Base-by-base conservation (phyloP, 129 eudicot genomes). In the Flaveria brownii region DNA sequence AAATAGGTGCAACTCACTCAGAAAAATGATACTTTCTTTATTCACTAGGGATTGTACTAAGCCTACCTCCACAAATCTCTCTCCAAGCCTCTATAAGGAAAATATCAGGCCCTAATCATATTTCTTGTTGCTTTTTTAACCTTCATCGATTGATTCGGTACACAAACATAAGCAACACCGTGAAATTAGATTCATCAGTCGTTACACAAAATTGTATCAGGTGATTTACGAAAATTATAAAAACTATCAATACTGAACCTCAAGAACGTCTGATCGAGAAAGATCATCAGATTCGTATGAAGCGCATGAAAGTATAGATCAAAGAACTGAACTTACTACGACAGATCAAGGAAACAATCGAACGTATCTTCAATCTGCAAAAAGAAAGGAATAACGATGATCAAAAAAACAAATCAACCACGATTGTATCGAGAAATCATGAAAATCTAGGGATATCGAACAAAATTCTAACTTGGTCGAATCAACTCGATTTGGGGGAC, bases 311-410 rank as follows among this genome's bases (percentile, higher is more conserved):
- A 26, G 13, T 43, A 43, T 9, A 28, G 26, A 61, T 62, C 18
- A 43, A 75, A 18, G 15, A 30, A 15, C 12, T 63, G 23, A 15
- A 63, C 69, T 75, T 62, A 75, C 78, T 17, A 62, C 11, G 33
- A 50, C 25, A 26, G 73, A 25, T 26, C 43, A 28, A 28, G 43
- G 68, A 62, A 62, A 70, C 61, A 61, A 61, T 60, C 61, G 22
- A 61, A 74, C 45, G 78, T 39, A 73, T 54, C 76, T 78, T n/a
- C 71, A 70, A 70, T 78, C 77, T 56, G 82, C 70, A 54, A 77
- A 26, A 68, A 56, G 28, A 18, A 70, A 26, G 43, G 23, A 52
- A 10, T 16, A 25, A 25, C 8, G 45, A 77, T 20, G 13, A 77
- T 12, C 4, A 50, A 15, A 28, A 70, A 16, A 14, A 50, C 15